These are phyloP conservation scores for Basidiobolus meristosporus DNA, from an alignment of 371 early-diverging fungal genomes.

Conservation along the genomic window DNA sequence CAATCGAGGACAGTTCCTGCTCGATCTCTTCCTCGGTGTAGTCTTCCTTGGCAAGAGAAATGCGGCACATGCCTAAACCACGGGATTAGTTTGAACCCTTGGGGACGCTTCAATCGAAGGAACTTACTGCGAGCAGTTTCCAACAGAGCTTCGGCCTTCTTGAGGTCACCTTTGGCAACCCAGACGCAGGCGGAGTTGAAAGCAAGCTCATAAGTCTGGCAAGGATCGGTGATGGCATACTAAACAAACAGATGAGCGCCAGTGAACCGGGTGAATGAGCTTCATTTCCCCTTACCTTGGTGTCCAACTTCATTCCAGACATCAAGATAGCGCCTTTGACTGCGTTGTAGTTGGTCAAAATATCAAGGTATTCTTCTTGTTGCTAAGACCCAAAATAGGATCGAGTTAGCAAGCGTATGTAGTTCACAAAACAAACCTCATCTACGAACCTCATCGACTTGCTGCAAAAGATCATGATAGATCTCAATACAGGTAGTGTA, in stretches of 20 bases:
- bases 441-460: conserved; percentile 13
- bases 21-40: conserved; percentile 43
- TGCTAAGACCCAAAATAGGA: conserved; percentile 1
- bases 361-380: conserved; percentile 17
- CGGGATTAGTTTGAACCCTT: conserved; percentile 1
- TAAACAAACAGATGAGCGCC: background rate
- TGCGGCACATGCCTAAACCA: conserved; percentile 14
- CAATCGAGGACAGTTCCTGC: conserved; percentile 42
- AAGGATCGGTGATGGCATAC: background rate
- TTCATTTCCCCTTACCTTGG: conserved; percentile 6
- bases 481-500: conserved; percentile 16
- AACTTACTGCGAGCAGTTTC: conserved; percentile 28
- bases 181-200: background rate
- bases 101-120: background rate
- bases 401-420: background rate
- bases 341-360: conserved; percentile 36
- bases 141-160: conserved; percentile 29
- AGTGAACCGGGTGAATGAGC: background rate
- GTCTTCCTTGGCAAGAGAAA: conserved; percentile 18
- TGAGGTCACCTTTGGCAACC: conserved; percentile 11
- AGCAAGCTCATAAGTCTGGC: background rate
- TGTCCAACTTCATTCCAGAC: conserved; percentile 10
- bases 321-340: conserved; percentile 36
- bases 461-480: conserved; percentile 21
- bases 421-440: background rate